Evolutionary conservation across 2,329 filamentous ascomycete genomes (phyloP).

Genomic region (Zymoseptoria pseudotritici): DNA sequence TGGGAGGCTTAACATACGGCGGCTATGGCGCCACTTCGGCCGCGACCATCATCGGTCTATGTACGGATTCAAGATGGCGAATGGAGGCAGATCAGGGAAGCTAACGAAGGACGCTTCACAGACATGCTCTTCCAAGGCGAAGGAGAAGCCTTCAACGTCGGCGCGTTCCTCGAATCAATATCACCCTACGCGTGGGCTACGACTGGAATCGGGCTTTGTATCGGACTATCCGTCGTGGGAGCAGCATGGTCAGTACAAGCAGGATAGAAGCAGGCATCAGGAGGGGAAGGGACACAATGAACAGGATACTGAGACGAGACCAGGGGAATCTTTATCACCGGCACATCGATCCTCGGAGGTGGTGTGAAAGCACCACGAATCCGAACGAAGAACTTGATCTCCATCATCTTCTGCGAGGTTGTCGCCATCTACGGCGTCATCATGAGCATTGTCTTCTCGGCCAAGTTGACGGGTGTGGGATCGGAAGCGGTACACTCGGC

Average conservation of each 20-base stretch:
- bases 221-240: conserved; percentile 90
- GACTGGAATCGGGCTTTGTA: conserved; percentile 86
- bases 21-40: conserved; percentile 29
- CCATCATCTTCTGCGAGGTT: conserved; percentile 99
- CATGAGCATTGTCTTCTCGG: conserved; percentile 97
- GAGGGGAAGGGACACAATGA: background rate
- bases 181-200: conserved; percentile 93
- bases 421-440: conserved; percentile 99
- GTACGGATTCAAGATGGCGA: conserved; percentile 20
- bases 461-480: conserved; percentile 65
- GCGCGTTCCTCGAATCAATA: conserved; percentile 85
- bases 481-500: conserved; percentile 62
- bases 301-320: conserved; percentile 13
- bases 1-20: conserved; percentile 31
- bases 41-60: conserved; percentile 32
- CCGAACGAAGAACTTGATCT: conserved; percentile 98
- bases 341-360: conserved; percentile 91
- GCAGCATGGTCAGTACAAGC: conserved; percentile 69
- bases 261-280: conserved; percentile 1
- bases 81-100: conserved; percentile 7
- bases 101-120: conserved; percentile 37
- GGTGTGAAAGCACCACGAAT: conserved; percentile 96
- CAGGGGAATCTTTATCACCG: conserved; percentile 98
- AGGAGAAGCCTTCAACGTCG: conserved; percentile 95
- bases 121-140: conserved; percentile 98